Evolutionary conservation across 2,329 filamentous ascomycete genomes (phyloP).

Genomic region (Didymella lethalis): DNA sequence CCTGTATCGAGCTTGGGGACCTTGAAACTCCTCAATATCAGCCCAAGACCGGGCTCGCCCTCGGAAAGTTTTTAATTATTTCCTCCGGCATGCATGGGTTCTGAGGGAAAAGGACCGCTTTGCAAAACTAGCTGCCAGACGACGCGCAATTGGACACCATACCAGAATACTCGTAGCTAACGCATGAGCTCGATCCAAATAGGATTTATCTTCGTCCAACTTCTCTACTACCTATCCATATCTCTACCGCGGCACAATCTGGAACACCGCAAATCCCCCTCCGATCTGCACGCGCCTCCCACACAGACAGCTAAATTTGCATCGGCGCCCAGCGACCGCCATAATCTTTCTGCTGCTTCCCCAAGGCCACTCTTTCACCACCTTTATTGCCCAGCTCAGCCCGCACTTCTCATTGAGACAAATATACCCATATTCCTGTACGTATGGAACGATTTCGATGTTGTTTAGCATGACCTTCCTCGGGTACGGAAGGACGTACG

Average conservation of each 20-base stretch:
- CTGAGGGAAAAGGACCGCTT: neutral
- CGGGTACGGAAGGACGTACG: neutral
- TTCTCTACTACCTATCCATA: neutral
- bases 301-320: neutral
- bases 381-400: neutral
- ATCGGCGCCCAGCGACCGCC: neutral
- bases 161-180: neutral
- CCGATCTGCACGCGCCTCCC: neutral
- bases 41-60: neutral
- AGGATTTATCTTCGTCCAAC: neutral
- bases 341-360: slow-evolving; percentile 2
- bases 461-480: neutral
- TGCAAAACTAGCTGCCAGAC: neutral
- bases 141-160: neutral
- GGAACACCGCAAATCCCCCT: slow-evolving; percentile 1
- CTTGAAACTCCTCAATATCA: neutral
- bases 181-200: no score
- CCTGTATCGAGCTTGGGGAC: neutral
- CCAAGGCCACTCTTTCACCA: slow-evolving; percentile 2
- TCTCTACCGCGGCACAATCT: neutral
- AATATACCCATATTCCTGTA: neutral
- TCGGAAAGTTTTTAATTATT: neutral
- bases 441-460: neutral
- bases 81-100: neutral
- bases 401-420: neutral